Evolutionary conservation across 768 basidiomycete species (phyloP), one percentile per base, ranked within the genome.

Genomic region (Termitomyces sp.): DNA sequence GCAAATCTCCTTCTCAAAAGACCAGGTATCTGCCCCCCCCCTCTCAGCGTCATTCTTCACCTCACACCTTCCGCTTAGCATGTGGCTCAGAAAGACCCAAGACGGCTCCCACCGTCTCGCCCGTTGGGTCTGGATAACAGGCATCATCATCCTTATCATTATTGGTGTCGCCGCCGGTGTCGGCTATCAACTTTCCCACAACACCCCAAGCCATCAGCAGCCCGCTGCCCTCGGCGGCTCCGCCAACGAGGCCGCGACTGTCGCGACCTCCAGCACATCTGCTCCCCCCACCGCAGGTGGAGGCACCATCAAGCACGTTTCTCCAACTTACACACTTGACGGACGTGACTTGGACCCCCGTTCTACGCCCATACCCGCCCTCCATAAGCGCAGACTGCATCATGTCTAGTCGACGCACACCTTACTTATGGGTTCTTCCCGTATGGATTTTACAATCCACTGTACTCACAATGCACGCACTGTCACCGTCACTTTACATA

Each of bases 81-180:
- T 80, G 7, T 93, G 92, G 91, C 77, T 93, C 42, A 73, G 71
- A 53, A 85, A 91, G 71, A 89, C 86, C 0, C 82, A 83, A 64
- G 76, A 64, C 59, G 83, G 86, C 29, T 69, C 74, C 0, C 78
- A 72, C n/a, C 77, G 81, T 32, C 68, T 87, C 61, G 83, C 83
- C 5, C 80, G 85, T 40, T 89, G 84, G 86, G 83, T 92, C 3
- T 91, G 88, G 86, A 60, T 91, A 54, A 66, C 85, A 43, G 89
- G 84, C n/a, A 63, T 91, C 15, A 2, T 84, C 34, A 67, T 92
- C 43, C 66, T 92, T 6, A 54, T 3, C 61, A 85, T 75, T 61
- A 81, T 83, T 40, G 85, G 77, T 1, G 82, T 77, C 14, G 89
- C 80, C 1, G 78, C 87, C 20, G 88, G 79, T 29, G 66, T 88